These are phyloP conservation scores for Populus nigra DNA, from an alignment of 345 rosid genomes.

Conservation along the genomic window DNA sequence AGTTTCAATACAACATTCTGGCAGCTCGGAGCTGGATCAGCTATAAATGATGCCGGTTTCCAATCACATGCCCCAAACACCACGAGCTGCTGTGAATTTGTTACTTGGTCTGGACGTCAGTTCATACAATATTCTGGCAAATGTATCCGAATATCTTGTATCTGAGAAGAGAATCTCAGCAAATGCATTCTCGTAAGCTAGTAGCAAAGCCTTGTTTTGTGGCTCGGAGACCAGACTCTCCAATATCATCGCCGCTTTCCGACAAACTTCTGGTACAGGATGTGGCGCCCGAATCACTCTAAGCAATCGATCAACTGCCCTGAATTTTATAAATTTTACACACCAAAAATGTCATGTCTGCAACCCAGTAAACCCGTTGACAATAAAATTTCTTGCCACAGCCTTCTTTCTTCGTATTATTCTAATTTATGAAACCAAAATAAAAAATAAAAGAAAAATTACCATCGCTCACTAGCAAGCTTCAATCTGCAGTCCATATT, in stretches of 20 bases:
- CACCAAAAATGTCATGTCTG: background rate
- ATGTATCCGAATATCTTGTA: constrained; percentile 76
- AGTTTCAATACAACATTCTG: constrained; percentile 1
- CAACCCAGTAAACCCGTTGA: background rate
- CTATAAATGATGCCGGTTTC: background rate
- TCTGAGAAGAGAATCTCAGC: constrained; percentile 88
- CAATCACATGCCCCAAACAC: constrained; percentile 85
- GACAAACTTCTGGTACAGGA: constrained; percentile 89
- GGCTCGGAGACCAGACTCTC: constrained; percentile 94
- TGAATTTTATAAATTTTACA: constrained; percentile 27
- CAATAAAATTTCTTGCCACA: background rate
- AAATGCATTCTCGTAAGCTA: constrained; percentile 87
- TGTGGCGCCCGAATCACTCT: constrained; percentile 81
- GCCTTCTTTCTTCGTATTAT: background rate
- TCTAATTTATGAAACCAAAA: background rate
- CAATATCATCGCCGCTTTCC: constrained; percentile 91
- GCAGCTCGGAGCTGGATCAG: background rate
- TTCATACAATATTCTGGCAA: constrained; percentile 88
- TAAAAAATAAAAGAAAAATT: background rate
- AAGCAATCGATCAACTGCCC: constrained; percentile 92
- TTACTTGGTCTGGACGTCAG: constrained; percentile 84
- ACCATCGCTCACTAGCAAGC: constrained; percentile 98
- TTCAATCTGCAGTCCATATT: constrained; percentile 96
- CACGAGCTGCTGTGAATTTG: constrained; percentile 79
- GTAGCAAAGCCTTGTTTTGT: constrained; percentile 68